phyloP scores from a whole-genome alignment of 106 monocot species.

The Allium cepa region DNA sequence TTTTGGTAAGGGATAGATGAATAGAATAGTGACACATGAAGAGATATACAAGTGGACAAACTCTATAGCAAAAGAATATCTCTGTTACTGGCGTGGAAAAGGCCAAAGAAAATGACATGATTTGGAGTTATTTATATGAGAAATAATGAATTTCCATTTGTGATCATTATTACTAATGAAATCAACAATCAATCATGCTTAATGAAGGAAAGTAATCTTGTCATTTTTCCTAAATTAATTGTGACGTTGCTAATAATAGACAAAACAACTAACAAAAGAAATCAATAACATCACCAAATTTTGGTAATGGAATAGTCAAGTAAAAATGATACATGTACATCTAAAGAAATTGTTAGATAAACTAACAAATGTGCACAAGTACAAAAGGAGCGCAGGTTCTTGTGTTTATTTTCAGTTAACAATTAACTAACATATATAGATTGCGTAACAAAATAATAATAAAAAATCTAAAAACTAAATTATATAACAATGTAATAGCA shows the following conservation, averaged over 20 bases:
- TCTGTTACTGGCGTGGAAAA: conserved; percentile 21
- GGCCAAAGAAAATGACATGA: conserved; percentile 11
- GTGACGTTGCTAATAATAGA: neutral
- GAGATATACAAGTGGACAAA: conserved; percentile 8
- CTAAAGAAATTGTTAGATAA: too few relatives aligned
- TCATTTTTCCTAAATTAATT: neutral
- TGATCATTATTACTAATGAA: neutral
- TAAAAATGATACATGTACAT: too few relatives aligned
- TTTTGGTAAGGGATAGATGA: neutral
- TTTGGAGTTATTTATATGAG: neutral
- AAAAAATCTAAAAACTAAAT: too few relatives aligned
- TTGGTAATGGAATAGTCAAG: too few relatives aligned
- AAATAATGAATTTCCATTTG: neutral
- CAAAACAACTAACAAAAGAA: neutral
- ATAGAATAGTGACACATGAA: conserved; percentile 1
- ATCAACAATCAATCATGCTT: neutral
- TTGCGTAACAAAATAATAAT: too few relatives aligned
- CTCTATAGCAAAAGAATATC: conserved; percentile 15
- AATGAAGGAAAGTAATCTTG: neutral
- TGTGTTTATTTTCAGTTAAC: too few relatives aligned
- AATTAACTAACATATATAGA: too few relatives aligned
- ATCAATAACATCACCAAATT: too few relatives aligned
- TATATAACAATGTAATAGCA: too few relatives aligned
- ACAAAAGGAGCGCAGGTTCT: too few relatives aligned
- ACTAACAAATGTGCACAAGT: too few relatives aligned